Evolutionary conservation across 306 rosid genomes (phyloP), one percentile per base, ranked within the genome.

Genomic region (Prunus mongolica): DNA sequence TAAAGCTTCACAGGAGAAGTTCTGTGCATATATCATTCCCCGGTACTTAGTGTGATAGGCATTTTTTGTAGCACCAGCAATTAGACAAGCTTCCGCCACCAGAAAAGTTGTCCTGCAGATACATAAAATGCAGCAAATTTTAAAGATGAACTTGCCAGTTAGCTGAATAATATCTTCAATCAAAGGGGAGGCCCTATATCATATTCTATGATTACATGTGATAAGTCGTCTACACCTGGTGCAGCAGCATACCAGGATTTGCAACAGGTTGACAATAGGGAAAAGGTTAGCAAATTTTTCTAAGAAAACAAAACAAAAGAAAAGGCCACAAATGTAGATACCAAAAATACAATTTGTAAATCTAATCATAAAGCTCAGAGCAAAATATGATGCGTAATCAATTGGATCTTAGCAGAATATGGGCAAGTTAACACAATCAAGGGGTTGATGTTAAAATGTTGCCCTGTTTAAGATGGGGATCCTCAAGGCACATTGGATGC

Each of bases 41-140:
- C 97, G 84, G 86, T 89, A 95, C 80, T 89, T 92, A 25, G 99
- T 92, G 82, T 95, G 99, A 82, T 95, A 95, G 0, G 99, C 99
- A 68, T 92, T 95, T 86, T 82, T 95, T 2, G 81, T 87, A 19
- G 99, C 97, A 20, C 99, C 99, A 0, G 98, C 97, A 78, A 95
- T 89, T 72, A 95, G 78, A 77, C 98, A 95, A 15, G 97, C 84
- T 84, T 95, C 97, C 1, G 98, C 99, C 12, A 89, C 86, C 72
- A 95, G 73, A 86, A 95, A 95, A 25, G 96, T 85, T 52, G 80
- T 76, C 96, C 95, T 90, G 88, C 25, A 65, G 75, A 67, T 27
- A 45, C 65, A 63, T 16, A 72, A 51, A 38, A 52, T 18, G 24
- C 25, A 49, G 55, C 30, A 28, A 12, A 16, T 41, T 50, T 65